phyloP scores from a whole-genome alignment of 2,329 filamentous ascomycete genomes.

The Beauveria medogensis region DNA sequence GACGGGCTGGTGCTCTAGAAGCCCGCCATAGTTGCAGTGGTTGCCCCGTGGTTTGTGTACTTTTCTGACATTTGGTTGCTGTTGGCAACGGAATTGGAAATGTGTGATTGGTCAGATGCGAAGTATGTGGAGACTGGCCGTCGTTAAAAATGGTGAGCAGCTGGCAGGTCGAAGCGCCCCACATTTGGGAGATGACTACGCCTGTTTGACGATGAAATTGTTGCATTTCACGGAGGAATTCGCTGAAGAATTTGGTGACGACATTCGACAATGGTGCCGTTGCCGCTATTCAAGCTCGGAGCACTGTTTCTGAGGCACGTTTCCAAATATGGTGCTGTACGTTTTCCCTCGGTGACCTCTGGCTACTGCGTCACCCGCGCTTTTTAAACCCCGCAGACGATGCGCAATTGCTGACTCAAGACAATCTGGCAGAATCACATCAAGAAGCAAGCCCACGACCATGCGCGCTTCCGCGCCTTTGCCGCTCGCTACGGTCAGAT shows the following conservation, averaged over 20 bases:
- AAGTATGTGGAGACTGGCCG: neutral
- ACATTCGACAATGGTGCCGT: constrained; percentile 49
- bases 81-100: constrained; percentile 19
- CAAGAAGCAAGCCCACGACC: constrained; percentile 57
- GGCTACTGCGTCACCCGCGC: neutral
- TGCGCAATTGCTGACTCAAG: neutral
- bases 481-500: constrained; percentile 55
- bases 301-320: constrained; percentile 56
- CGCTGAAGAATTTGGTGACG: neutral
- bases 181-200: constrained; percentile 5
- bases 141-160: neutral
- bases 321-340: constrained; percentile 62
- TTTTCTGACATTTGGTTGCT: constrained; percentile 23
- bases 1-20: constrained; percentile 1
- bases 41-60: constrained; percentile 27
- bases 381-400: neutral
- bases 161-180: constrained; percentile 1
- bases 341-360: constrained; percentile 19
- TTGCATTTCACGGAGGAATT: neutral
- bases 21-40: neutral
- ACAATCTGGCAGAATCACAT: constrained; percentile 47
- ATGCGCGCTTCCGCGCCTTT: constrained; percentile 50
- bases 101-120: neutral
- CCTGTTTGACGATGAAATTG: neutral
- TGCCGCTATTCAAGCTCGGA: constrained; percentile 61